Evolutionary conservation across 73 alveolate genomes (phyloP).

Genomic region (Paramecium sonneborni): DNA sequence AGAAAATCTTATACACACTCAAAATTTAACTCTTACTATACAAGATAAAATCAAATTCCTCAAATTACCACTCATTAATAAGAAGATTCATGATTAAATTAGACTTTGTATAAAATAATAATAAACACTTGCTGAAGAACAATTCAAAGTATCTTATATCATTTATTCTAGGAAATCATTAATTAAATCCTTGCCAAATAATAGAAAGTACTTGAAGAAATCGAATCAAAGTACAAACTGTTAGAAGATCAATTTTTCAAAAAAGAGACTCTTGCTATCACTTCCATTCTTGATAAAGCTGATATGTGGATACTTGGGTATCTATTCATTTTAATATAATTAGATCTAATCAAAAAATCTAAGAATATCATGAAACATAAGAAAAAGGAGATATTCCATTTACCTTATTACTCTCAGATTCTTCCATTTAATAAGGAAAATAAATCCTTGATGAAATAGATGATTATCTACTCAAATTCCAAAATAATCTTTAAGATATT

Average conservation of each 20-base stretch:
- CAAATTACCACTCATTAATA: not conserved
- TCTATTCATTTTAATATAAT: not conserved
- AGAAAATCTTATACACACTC: not conserved
- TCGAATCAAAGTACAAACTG: not conserved
- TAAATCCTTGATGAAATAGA: not conserved
- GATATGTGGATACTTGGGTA: slow-evolving; percentile 27
- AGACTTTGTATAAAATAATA: slow-evolving; percentile 22
- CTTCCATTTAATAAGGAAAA: not conserved
- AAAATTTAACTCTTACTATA: not conserved
- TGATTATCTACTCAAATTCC: not conserved
- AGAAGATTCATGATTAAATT: slow-evolving; percentile 27
- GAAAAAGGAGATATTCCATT: not conserved
- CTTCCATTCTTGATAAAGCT: slow-evolving; percentile 13
- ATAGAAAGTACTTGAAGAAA: slow-evolving; percentile 10
- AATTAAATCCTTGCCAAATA: not conserved
- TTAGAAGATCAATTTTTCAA: slow-evolving; percentile 7
- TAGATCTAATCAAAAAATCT: not conserved
- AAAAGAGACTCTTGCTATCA: not conserved
- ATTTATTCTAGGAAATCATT: not conserved
- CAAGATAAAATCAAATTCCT: not conserved
- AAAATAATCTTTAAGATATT: not conserved
- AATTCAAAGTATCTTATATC: not conserved
- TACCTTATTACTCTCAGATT: not conserved
- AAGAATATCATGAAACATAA: not conserved
- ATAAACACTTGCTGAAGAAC: not conserved